These are phyloP conservation scores for Torrubiella hemipterigena DNA, from an alignment of 2,329 filamentous ascomycete species.

Conservation along the genomic window DNA sequence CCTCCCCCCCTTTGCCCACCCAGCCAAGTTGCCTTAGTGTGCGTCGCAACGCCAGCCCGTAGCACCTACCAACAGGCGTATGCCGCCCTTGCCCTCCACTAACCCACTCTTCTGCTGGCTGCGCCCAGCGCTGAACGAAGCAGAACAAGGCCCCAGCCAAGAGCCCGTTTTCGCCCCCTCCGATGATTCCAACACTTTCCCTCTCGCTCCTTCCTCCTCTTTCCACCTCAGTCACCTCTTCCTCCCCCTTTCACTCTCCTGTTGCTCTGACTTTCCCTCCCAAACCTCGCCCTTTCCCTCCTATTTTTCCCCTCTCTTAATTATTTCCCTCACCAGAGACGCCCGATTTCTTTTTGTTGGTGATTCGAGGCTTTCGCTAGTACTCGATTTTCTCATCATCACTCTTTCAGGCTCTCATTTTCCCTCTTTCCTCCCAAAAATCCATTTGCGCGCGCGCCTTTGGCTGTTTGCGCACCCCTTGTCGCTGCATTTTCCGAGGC, in stretches of 20 bases:
- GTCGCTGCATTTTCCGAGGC: conserved; percentile 8
- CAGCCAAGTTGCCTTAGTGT: no score
- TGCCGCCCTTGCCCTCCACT: no score
- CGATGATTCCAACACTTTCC: background rate
- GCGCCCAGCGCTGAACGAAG: no score
- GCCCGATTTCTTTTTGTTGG: background rate
- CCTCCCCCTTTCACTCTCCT: conserved; percentile 1
- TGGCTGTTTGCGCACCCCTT: conserved; percentile 9
- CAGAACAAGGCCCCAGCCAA: no score
- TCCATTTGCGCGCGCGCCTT: conserved; percentile 4
- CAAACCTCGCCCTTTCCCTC: conserved; percentile 8
- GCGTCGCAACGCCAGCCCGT: no score
- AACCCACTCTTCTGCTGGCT: no score
- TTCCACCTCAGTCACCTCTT: background rate
- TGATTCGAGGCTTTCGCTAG: conserved; percentile 35
- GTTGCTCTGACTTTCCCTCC: background rate
- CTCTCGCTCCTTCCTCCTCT: background rate
- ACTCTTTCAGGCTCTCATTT: conserved; percentile 5
- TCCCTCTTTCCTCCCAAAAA: conserved; percentile 1
- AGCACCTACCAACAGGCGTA: no score
- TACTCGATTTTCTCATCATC: conserved; percentile 23
- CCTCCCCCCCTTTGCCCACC: no score
- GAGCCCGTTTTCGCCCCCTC: background rate
- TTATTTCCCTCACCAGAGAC: conserved; percentile 11
- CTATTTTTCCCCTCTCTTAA: conserved; percentile 10